Conservation (phyloP, 2,329 filamentous ascomycete species). For the Monascus ruber region DNA sequence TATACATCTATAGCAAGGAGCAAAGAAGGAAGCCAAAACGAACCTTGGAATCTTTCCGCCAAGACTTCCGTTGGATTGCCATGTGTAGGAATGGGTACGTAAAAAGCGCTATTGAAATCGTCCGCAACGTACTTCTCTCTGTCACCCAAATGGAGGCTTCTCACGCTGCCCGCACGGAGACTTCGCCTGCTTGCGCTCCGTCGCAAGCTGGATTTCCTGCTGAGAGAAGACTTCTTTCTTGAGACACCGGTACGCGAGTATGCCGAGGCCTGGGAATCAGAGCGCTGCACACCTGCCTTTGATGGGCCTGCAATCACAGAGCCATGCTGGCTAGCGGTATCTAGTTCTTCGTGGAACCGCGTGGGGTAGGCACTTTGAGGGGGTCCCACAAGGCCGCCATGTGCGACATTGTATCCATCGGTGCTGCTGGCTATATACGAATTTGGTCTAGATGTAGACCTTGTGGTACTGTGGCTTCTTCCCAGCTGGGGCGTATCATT, state of each 20-base stretch:
- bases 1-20: slow-evolving; percentile 1
- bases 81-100: slow-evolving; percentile 76
- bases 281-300: slow-evolving; percentile 22
- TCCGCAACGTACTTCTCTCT: slow-evolving; percentile 45
- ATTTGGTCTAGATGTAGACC: slow-evolving; percentile 27
- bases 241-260: slow-evolving; percentile 57
- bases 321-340: slow-evolving; percentile 22
- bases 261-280: slow-evolving; percentile 32
- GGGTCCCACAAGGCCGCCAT: slow-evolving; percentile 20
- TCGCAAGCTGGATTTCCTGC: slow-evolving; percentile 60
- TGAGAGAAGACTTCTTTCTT: slow-evolving; percentile 77
- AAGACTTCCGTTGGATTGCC: slow-evolving; percentile 82
- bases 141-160: slow-evolving; percentile 63
- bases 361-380: slow-evolving; percentile 22
- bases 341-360: slow-evolving; percentile 30
- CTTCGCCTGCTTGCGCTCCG: slow-evolving; percentile 72
- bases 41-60: slow-evolving; percentile 80
- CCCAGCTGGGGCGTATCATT: slow-evolving; percentile 18
- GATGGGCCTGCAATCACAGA: slow-evolving; percentile 21
- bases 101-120: slow-evolving; percentile 69
- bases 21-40: slow-evolving; percentile 13
- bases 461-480: slow-evolving; percentile 19
- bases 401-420: slow-evolving; percentile 22
- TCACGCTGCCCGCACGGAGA: slow-evolving; percentile 74
- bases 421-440: slow-evolving; percentile 28